A percentile compares a stretch with the other conserved stretches of the same genome.
These are phyloP conservation scores for Hymenoscyphus infarciens DNA, from an alignment of 2,329 filamentous ascomycete genomes.

Conservation along the genomic window DNA sequence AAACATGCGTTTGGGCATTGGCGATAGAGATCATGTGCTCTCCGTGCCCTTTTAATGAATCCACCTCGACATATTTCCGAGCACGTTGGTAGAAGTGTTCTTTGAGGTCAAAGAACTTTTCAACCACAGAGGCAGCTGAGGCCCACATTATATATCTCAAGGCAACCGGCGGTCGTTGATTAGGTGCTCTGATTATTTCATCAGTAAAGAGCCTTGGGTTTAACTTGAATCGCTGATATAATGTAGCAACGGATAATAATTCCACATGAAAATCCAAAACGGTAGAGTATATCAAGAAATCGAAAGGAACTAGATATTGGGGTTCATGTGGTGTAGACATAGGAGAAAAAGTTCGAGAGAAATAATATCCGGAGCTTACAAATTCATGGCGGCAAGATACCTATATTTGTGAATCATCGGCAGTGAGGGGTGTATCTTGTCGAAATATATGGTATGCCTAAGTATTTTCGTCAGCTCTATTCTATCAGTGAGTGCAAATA, in stretches of 20 bases:
- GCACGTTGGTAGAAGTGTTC: conserved; percentile 87
- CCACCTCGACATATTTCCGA: conserved; percentile 83
- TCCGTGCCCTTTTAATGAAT: conserved; percentile 89
- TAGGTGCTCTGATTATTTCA: conserved; percentile 57
- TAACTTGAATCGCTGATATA: conserved; percentile 7
- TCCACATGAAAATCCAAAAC: not conserved
- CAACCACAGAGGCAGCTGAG: conserved; percentile 78
- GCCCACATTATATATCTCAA: conserved; percentile 95
- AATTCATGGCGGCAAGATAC: conserved; percentile 83
- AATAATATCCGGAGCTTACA: conserved; percentile 45
- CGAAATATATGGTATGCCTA: conserved; percentile 81
- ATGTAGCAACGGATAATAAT: not conserved
- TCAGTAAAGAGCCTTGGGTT: conserved; percentile 11
- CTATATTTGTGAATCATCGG: conserved; percentile 88
- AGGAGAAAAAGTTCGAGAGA: not conserved
- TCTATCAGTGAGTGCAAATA: not conserved
- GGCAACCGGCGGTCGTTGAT: conserved; percentile 79
- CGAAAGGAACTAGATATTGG: not conserved
- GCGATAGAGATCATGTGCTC: conserved; percentile 83
- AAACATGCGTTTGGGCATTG: conserved; percentile 79
- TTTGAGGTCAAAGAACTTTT: conserved; percentile 76
- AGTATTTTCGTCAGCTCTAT: not conserved
- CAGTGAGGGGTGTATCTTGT: conserved; percentile 79
- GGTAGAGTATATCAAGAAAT: not conserved
- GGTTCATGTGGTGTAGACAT: not conserved